These are phyloP conservation scores for Colletotrichum truncatum DNA, from an alignment of 2,329 filamentous ascomycete genomes.

Conservation along the genomic window DNA sequence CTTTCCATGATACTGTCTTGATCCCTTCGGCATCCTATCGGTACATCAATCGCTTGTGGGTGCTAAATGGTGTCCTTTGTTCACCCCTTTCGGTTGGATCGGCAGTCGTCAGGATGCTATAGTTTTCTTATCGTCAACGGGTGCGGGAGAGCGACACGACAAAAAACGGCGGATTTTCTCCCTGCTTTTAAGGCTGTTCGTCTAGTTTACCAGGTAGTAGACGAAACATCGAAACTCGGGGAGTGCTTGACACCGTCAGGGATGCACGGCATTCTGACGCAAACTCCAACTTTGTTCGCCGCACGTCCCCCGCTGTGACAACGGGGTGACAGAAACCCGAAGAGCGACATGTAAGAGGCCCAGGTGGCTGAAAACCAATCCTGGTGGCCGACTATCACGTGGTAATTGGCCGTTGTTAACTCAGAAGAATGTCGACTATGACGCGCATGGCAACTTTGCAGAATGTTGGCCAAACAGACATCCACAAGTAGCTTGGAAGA, in stretches of 20 bases:
- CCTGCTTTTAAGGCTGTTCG: conserved; percentile 15
- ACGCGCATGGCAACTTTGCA: background rate
- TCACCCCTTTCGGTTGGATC: background rate
- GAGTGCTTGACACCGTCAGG: conserved; percentile 20
- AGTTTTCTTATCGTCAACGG: background rate
- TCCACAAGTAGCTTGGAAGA: background rate
- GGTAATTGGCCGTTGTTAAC: background rate
- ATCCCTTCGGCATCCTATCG: conserved; percentile 29
- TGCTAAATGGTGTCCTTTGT: background rate
- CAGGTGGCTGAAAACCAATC: background rate
- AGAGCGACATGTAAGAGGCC: conserved; percentile 3
- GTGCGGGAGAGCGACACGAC: background rate
- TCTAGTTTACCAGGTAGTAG: conserved; percentile 2
- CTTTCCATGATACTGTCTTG: conserved; percentile 30
- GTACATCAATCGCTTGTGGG: background rate
- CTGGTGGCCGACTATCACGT: background rate
- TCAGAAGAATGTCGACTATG: background rate
- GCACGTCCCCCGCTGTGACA: conserved; percentile 30
- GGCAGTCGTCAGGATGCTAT: background rate
- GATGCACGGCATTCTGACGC: conserved; percentile 25
- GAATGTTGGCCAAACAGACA: background rate
- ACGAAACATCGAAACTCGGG: conserved; percentile 14
- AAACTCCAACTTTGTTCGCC: conserved; percentile 22
- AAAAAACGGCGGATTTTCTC: background rate
- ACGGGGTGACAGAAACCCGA: conserved; percentile 21